A percentile compares a stretch with the other conserved stretches of the same genome.
Conservation (phyloP, 2,329 filamentous ascomycete genomes). For the Aureobasidium leucospermi region DNA sequence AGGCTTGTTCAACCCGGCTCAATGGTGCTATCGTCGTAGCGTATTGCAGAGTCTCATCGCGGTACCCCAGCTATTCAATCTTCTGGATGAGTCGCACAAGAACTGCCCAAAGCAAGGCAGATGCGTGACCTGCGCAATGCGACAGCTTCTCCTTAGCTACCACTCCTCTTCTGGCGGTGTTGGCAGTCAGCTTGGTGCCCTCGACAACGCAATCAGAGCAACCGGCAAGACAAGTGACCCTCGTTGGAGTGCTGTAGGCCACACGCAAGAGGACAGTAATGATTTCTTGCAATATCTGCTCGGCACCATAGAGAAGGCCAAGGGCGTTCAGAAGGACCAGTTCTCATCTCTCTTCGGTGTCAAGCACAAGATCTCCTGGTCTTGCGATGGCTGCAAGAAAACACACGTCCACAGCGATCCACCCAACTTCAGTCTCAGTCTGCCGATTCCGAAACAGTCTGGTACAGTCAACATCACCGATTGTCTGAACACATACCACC, state of each 20-base stretch:
- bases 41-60: slow-evolving; percentile 17
- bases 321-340: slow-evolving; percentile 3
- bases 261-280: slow-evolving; percentile 16
- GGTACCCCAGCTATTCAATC: slow-evolving; percentile 18
- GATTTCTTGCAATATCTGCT: slow-evolving; percentile 16
- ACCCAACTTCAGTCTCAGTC: slow-evolving; percentile 12
- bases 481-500: slow-evolving; percentile 16
- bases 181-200: slow-evolving; percentile 1
- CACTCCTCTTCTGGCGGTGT: slow-evolving; percentile 7
- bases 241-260: slow-evolving; percentile 9
- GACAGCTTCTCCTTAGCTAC: slow-evolving; percentile 8
- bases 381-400: slow-evolving; percentile 13
- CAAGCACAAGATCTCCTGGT: slow-evolving; percentile 15
- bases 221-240: slow-evolving; percentile 14
- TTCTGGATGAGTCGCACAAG: slow-evolving; percentile 15
- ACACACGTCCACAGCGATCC: slow-evolving; percentile 6
- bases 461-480: slow-evolving; percentile 2
- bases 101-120: slow-evolving; percentile 6
- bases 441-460: slow-evolving; percentile 12
- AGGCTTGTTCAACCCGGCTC: slow-evolving; percentile 17
- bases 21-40: slow-evolving; percentile 19
- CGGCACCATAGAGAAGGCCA: slow-evolving; percentile 9
- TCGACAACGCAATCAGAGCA: slow-evolving; percentile 13
- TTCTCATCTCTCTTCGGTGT: slow-evolving; percentile 13
- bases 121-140: slow-evolving; percentile 16